Evolutionary conservation across 2,329 filamentous ascomycete species (phyloP), one percentile per base, ranked within the genome.

Genomic region (Dothideomycetes sp.): DNA sequence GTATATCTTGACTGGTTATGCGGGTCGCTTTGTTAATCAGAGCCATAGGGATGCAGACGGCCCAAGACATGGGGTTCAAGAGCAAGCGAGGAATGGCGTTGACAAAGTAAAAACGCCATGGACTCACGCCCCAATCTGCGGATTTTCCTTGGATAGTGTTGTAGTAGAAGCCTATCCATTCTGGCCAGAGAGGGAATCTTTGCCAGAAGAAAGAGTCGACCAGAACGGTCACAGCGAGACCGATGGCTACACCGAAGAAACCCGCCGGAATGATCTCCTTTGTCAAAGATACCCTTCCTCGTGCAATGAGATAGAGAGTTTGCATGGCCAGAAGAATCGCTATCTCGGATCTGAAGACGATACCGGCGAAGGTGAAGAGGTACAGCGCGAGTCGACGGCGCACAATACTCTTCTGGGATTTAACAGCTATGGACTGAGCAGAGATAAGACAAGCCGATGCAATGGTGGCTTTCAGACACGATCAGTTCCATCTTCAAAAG

Each of bases 201-300:
- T 89, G 86, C 91, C 89, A 98, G 65, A 96, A 94, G 65, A 87
- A 89, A 1, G 84, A 89, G 68, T 98, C 91, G 23, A 94, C 61
- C 2, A 78, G 72, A 11, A 94, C 69, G 0, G 87, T 87, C 24
- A 80, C 63, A 10, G 67, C 49, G 1, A 96, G 70, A 1, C 84
- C 81, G 31, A 81, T 63, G n/a, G 71, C 25, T 12, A 80, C 74
- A 17, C 85, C 81, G 5, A 70, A 60, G 12, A 81, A 35, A 13
- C 86, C 84, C 13, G 83, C 74, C 12, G 74, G 67, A 29, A 91
- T 63, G 45, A 93, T 71, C 22, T 67, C 64, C n/a, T 61, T 55
- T 2, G 74, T 50, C 11, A 80, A 61, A 1, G 70, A 69, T 27
- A 78, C 68, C 18, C 71, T 70, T 3, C 66, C 60, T 7, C 69